Conservation (phyloP, 1,284 basidiomycete genomes). For the Pulveroboletus sp. region DNA sequence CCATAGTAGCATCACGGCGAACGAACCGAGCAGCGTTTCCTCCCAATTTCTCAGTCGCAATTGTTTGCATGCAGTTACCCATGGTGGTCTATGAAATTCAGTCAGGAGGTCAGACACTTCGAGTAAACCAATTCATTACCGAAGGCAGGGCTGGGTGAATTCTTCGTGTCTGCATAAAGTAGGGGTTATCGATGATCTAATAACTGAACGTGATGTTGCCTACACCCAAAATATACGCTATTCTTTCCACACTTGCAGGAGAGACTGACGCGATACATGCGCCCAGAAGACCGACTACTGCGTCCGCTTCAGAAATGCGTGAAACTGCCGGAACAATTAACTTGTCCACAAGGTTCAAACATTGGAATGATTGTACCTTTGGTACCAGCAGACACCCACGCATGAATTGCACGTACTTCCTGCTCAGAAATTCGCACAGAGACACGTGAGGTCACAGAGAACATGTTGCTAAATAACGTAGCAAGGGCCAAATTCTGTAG, state of each 20-base stretch:
- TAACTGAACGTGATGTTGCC: not conserved
- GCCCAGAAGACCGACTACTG: slow-evolving; percentile 1
- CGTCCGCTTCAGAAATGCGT: slow-evolving; percentile 4
- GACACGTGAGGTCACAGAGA: not conserved
- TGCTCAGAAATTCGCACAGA: not conserved
- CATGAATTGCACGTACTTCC: slow-evolving; percentile 1
- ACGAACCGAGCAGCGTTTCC: slow-evolving; percentile 4
- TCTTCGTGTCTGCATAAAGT: not conserved
- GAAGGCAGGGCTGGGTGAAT: not conserved
- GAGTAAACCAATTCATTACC: not conserved
- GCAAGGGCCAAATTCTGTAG: not conserved
- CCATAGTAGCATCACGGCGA: not conserved
- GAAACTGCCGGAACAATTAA: not conserved
- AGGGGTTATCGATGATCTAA: not conserved
- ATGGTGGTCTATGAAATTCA: not conserved
- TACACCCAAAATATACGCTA: slow-evolving; percentile 5
- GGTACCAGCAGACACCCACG: not conserved
- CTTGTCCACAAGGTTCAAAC: not conserved
- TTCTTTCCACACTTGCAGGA: not conserved
- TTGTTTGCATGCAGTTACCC: slow-evolving; percentile 11
- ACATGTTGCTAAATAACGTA: not conserved
- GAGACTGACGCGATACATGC: slow-evolving; percentile 6
- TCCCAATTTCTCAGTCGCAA: not conserved
- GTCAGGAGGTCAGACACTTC: not conserved
- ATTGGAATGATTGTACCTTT: not conserved